phyloP scores from a whole-genome alignment of 768 basidiomycete species.

The Tricholoma hemisulphureum region DNA sequence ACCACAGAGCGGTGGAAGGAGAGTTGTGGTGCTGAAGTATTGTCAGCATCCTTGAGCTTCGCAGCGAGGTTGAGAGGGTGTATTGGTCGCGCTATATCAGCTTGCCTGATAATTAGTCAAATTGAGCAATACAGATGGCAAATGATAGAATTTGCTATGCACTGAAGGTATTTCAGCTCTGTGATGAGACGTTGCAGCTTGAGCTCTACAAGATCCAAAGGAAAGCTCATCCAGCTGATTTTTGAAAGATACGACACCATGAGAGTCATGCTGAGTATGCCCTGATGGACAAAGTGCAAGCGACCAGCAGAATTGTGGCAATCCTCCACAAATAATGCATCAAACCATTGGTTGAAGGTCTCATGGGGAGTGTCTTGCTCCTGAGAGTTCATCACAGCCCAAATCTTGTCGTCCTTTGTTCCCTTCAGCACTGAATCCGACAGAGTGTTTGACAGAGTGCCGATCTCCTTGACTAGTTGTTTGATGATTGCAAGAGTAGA shows the following conservation, averaged over 20 bases:
- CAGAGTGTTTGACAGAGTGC: background rate
- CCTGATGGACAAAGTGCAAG: background rate
- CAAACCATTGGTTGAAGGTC: background rate
- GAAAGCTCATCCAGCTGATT: slow-evolving; percentile 3
- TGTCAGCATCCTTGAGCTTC: background rate
- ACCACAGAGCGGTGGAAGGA: background rate
- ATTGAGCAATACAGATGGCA: background rate
- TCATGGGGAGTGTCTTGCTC: background rate
- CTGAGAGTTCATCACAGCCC: slow-evolving; percentile 1
- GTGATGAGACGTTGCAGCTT: slow-evolving; percentile 3
- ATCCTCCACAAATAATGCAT: background rate
- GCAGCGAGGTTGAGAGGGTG: background rate
- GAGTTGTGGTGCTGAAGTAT: background rate
- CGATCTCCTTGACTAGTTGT: background rate
- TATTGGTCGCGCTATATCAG: background rate
- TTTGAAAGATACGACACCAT: too few relatives aligned
- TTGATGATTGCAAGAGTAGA: background rate
- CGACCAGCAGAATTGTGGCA: background rate
- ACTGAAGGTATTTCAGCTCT: slow-evolving; percentile 2
- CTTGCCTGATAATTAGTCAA: background rate
- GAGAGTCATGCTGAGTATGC: too few relatives aligned
- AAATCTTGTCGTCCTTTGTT: too few relatives aligned
- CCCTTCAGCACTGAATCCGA: background rate
- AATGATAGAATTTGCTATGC: background rate
- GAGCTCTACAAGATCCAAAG: slow-evolving; percentile 3